A percentile compares a stretch with the other conserved stretches of the same genome.
Evolutionary conservation across 345 rosid species (phyloP).

Genomic region (Pistacia vera): DNA sequence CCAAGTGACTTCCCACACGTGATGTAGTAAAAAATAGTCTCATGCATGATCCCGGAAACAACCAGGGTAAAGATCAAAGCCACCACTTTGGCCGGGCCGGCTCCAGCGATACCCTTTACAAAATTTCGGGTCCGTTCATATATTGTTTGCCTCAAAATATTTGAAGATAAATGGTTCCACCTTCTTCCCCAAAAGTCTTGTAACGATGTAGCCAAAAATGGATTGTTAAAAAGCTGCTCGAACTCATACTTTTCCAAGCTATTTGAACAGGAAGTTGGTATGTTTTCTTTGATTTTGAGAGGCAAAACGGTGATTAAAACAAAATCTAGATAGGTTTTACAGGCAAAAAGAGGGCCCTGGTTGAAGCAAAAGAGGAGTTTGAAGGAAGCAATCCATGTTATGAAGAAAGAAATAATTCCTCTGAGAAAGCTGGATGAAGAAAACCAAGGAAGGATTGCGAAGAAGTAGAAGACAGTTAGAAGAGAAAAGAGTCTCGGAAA

Average conservation of each 20-base stretch:
- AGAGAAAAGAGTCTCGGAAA: slow-evolving; percentile 8
- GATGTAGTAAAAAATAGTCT: slow-evolving; percentile 29
- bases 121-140: slow-evolving; percentile 14
- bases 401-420: slow-evolving; percentile 14
- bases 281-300: not conserved
- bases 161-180: slow-evolving; percentile 27
- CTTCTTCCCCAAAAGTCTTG: slow-evolving; percentile 35
- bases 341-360: slow-evolving; percentile 18
- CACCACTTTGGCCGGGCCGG: not conserved
- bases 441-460: slow-evolving; percentile 23
- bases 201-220: slow-evolving; percentile 21
- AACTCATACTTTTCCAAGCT: slow-evolving; percentile 1
- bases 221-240: slow-evolving; percentile 18
- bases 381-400: slow-evolving; percentile 37
- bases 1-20: slow-evolving; percentile 28
- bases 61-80: slow-evolving; percentile 20
- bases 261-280: not conserved
- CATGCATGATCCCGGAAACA: slow-evolving; percentile 33
- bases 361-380: slow-evolving; percentile 29
- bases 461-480: slow-evolving; percentile 18
- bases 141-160: slow-evolving; percentile 19
- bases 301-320: slow-evolving; percentile 16
- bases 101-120: not conserved
- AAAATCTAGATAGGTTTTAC: slow-evolving; percentile 15
- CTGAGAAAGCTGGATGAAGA: slow-evolving; percentile 26